Evolutionary conservation across 2,329 filamentous ascomycete species (phyloP), one percentile per base, ranked within the genome.

Genomic region (Scedosporium apiospermum): DNA sequence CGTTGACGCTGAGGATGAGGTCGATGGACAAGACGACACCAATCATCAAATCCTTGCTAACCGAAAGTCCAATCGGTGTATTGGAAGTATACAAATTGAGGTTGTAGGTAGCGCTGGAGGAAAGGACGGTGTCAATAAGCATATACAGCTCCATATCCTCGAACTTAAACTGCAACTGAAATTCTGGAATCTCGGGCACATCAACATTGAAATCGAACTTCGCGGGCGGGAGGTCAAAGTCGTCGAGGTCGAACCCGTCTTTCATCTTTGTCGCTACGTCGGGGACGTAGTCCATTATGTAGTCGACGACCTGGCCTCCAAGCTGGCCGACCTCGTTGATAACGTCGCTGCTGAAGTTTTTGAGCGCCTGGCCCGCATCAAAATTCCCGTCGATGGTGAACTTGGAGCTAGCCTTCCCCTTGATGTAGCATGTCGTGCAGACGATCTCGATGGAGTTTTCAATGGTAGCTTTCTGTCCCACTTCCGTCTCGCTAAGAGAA

Each of bases 141-240:
- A 83, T 72, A 66, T 82, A 85, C 0, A 85, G 64, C 66, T 85
- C 82, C 38, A 83, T 58, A 0, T 71, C 73, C 61, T 82, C 79
- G 64, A 86, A 81, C 27, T 76, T 70, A 57, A 85, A 77, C 4
- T 69, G 67, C 1, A 85, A 68, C 2, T 69, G 66, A 23, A 71
- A 72, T 26, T 77, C 76, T 0, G 78, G 79, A 4, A 83, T 75
- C 21, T 49, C 44, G 0, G 73, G 72, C 0, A 81, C 53, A 16
- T 77, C 72, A 1, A 83, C 65, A 63, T 81, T 72, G 46, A 82
- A 76, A 59, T 75, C 73, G 12, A 78, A 63, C 42, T 80, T 71
- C 6, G 65, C 64, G 12, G 61, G 66, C 16, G 60, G 66, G 4
- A 76, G 65, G 26, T 73, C 69, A 30, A 74, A 69, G 23, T 70